A percentile compares a stretch with the other conserved stretches of the same genome.
These are phyloP conservation scores for Aspergillus olivimuriae DNA, from an alignment of 495 filamentous ascomycete genomes.

Conservation along the genomic window DNA sequence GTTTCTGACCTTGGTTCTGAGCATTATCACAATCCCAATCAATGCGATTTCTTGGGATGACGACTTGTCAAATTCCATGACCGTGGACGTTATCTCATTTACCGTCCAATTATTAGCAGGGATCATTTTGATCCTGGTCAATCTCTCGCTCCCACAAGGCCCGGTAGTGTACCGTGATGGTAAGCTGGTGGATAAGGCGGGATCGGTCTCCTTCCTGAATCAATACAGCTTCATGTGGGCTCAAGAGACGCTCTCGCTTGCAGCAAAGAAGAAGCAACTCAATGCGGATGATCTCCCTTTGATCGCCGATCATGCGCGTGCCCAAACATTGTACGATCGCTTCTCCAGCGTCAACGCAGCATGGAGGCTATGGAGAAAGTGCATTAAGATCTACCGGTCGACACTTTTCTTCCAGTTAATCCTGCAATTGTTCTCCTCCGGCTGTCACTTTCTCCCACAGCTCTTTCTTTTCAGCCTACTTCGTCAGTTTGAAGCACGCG, in stretches of 20 bases:
- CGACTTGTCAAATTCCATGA: too few relatives aligned
- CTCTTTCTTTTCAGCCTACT: constrained; percentile 6
- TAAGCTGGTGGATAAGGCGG: constrained; percentile 49
- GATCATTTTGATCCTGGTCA: constrained; percentile 2
- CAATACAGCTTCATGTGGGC: constrained; percentile 58
- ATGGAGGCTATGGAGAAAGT: constrained; percentile 5
- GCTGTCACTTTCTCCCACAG: constrained; percentile 5
- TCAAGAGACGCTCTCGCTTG: constrained; percentile 37
- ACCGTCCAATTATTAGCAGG: constrained; percentile 5
- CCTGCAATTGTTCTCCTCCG: constrained; percentile 6
- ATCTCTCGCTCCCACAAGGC: constrained; percentile 45
- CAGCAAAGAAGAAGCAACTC: constrained; percentile 47
- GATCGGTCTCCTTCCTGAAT: constrained; percentile 48
- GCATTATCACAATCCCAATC: neutral
- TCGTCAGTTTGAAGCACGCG: constrained; percentile 11
- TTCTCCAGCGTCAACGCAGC: neutral
- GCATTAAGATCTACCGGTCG: constrained; percentile 7
- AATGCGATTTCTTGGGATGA: too few relatives aligned
- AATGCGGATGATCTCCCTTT: constrained; percentile 49
- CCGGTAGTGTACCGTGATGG: constrained; percentile 50
- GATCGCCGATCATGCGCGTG: constrained; percentile 3
- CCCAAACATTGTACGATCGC: constrained; percentile 3
- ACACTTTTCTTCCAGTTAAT: constrained; percentile 1
- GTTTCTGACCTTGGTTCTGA: neutral
- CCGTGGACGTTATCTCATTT: neutral